These are phyloP conservation scores for Tuber umbilicatum DNA, from an alignment of 495 filamentous ascomycete species.

Conservation along the genomic window DNA sequence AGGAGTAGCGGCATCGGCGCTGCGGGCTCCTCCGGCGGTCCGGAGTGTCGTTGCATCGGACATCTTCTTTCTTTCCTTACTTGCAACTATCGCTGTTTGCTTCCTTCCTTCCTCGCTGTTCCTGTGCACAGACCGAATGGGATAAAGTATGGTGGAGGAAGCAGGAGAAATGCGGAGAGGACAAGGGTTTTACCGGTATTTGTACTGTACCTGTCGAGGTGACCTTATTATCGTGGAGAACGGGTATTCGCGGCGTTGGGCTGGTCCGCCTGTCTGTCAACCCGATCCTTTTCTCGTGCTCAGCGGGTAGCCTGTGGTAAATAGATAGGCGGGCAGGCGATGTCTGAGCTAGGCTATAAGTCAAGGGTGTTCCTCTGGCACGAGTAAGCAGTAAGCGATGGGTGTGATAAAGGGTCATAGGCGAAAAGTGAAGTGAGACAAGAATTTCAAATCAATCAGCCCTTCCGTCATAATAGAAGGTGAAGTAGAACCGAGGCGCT, in stretches of 20 bases:
- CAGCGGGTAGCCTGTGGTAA: not conserved
- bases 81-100: not conserved
- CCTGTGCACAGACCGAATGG: not conserved
- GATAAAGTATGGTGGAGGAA: not conserved
- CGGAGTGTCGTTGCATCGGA: constrained; percentile 16
- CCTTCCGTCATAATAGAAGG: not conserved
- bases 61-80: not conserved
- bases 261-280: not conserved
- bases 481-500: not conserved
- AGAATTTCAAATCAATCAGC: not conserved
- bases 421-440: not conserved
- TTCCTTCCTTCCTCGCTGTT: not conserved
- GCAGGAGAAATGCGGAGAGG: not conserved
- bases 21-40: not conserved
- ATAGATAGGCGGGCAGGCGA: not conserved
- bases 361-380: not conserved
- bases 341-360: not conserved
- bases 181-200: not conserved
- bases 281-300: not conserved
- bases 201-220: not conserved
- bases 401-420: too few species aligned
- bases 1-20: not conserved
- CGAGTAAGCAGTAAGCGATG: not conserved
- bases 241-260: not conserved
- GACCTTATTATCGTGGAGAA: not conserved